Evolutionary conservation across 1,284 basidiomycete genomes (phyloP).

Genomic region (Naganishia sp.): DNA sequence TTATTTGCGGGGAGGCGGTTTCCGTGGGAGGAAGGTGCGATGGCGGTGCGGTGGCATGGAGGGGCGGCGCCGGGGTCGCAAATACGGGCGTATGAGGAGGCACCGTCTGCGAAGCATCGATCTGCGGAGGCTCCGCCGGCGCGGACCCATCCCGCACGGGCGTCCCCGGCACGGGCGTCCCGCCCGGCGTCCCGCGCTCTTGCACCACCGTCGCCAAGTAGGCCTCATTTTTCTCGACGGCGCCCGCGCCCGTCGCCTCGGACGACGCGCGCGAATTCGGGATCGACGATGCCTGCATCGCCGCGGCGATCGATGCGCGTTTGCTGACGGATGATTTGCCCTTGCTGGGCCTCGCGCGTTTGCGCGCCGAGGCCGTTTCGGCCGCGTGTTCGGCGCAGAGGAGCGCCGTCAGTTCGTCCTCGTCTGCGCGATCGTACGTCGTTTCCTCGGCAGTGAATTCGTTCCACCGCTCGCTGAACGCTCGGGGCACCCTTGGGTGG

Average conservation of each 20-base stretch:
- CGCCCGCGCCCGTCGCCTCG: not conserved
- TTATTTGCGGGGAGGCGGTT: not conserved
- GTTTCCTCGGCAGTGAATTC: slow-evolving; percentile 47
- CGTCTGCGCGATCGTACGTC: slow-evolving; percentile 48
- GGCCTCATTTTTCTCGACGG: not conserved
- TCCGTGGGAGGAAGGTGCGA: not conserved
- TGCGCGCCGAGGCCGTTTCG: not conserved
- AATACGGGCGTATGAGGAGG: too few species aligned
- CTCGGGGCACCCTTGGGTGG: slow-evolving; percentile 32
- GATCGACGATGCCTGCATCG: slow-evolving; percentile 10
- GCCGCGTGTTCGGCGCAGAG: slow-evolving; percentile 38
- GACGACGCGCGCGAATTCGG: slow-evolving; percentile 17
- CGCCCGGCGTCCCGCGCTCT: slow-evolving; percentile 16
- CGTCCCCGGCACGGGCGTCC: slow-evolving; percentile 13
- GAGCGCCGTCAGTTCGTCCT: slow-evolving; percentile 38
- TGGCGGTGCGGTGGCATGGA: not conserved
- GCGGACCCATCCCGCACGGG: not conserved
- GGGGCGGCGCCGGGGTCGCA: not conserved
- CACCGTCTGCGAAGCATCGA: too few species aligned
- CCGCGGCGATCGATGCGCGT: slow-evolving; percentile 6
- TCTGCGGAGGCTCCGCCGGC: not conserved
- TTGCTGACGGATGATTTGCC: slow-evolving; percentile 2
- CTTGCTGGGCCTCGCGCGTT: not conserved
- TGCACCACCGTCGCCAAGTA: slow-evolving; percentile 18
- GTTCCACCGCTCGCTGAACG: slow-evolving; percentile 47